phyloP scores from a whole-genome alignment of 1,284 basidiomycete genomes.

The Ceratobasidium sp. region DNA sequence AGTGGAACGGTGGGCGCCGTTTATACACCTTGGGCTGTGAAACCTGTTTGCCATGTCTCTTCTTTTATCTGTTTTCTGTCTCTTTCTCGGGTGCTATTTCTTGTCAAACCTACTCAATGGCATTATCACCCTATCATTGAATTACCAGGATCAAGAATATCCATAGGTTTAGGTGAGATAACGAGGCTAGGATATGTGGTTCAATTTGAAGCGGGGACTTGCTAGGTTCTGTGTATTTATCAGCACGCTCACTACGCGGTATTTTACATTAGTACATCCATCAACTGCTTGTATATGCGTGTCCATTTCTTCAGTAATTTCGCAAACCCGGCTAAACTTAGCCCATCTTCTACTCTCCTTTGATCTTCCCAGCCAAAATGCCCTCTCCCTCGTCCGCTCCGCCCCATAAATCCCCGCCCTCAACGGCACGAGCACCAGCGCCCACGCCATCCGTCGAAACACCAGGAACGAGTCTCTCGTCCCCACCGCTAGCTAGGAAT shows the following conservation, averaged over 20 bases:
- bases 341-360: conserved; percentile 41
- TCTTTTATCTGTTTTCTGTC: too few species aligned
- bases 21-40: not conserved
- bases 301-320: not conserved
- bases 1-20: not conserved
- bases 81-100: too few species aligned
- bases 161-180: too few species aligned
- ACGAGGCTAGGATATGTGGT: too few species aligned
- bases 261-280: not conserved
- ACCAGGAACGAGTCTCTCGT: conserved; percentile 13
- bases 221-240: not conserved
- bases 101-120: too few species aligned
- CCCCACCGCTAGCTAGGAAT: conserved; percentile 20
- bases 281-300: not conserved
- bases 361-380: conserved; percentile 38
- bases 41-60: too few species aligned
- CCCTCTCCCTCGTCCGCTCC: conserved; percentile 40
- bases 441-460: conserved; percentile 17
- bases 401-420: conserved; percentile 37
- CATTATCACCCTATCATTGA: too few species aligned
- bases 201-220: too few species aligned
- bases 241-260: not conserved
- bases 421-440: not conserved
- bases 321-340: not conserved
- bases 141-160: too few species aligned